Base-by-base conservation (phyloP, 2,329 filamentous ascomycete species). In the Talaromyces rugulosus region DNA sequence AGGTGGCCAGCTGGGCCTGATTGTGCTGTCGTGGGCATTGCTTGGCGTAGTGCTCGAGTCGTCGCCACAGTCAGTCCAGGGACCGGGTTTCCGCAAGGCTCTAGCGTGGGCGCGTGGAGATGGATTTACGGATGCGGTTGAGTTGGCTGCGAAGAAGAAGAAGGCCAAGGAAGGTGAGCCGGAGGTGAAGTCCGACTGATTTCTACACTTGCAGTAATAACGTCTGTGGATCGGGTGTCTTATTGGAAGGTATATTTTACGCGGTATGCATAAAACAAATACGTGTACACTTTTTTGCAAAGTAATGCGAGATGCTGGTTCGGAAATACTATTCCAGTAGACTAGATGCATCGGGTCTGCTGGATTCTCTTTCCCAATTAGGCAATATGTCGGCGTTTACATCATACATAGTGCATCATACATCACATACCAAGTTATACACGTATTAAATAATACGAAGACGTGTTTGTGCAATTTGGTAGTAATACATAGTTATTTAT, bases 1-100 rank as follows among this genome's bases (percentile, higher is more conserved):
- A 69, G 90, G 91, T 42, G 92, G 92, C 0, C 94, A 98, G 75
- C 86, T 97, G 5, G 85, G 89, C 79, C 79, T 98, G 3, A 93
- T 98, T 71, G 89, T 94, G 16, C 75, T 87, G 18, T 90, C 91
- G 55, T 81, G 96, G 77, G 90, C 91, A 68, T 76, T 93, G 18
- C 86, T 93, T 18, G 91, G 92, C 61, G 85, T 85, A 8, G 86
- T 95, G 1, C 91, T 94, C 70, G 91, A 96, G 78, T 80, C 83
- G 30, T 84, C 89, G 60, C 87, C 89, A 0, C 79, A 80, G 58
- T 87, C 89, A 0, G 83, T 96, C 16, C 84, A 84, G 59, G 89
- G 91, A 64, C 81, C 78, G 0, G 80, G 83, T 54, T 84, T 90
- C 73, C 82, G 91, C 57, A 94, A 92, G 80, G 86, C 84, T 0